Conservation (phyloP, 768 basidiomycete species). For the Termitomyces sp. region DNA sequence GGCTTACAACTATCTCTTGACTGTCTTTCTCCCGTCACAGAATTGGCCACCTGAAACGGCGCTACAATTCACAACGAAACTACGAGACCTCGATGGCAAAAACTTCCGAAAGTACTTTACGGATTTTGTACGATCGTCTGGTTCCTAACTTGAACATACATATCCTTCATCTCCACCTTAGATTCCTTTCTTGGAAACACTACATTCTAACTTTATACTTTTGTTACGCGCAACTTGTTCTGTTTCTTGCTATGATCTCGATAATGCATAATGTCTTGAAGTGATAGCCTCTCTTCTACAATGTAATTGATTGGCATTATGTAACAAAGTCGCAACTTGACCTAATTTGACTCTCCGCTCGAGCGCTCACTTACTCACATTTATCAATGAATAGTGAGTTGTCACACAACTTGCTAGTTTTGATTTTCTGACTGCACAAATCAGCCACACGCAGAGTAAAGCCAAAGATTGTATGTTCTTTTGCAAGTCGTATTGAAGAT, state of each 20-base stretch:
- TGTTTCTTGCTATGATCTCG: slow-evolving; percentile 3
- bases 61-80: slow-evolving; percentile 71
- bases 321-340: neutral
- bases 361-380: neutral
- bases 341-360: neutral
- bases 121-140: slow-evolving; percentile 75
- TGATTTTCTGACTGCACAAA: neutral
- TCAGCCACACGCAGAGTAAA: slow-evolving; percentile 34
- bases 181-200: slow-evolving; percentile 9
- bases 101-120: slow-evolving; percentile 84
- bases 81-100: slow-evolving; percentile 72
- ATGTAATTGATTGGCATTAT: neutral
- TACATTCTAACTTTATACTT: slow-evolving; percentile 3
- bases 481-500: slow-evolving; percentile 4
- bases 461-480: slow-evolving; percentile 43
- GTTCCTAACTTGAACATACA: too few species aligned
- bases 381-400: slow-evolving; percentile 3
- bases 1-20: slow-evolving; percentile 75
- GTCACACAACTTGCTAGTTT: neutral
- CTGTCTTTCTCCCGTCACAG: slow-evolving; percentile 82
- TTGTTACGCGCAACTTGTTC: slow-evolving; percentile 1
- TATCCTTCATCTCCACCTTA: slow-evolving; percentile 8
- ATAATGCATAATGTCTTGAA: neutral
- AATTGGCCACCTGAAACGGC: slow-evolving; percentile 76
- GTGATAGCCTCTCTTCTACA: too few species aligned